Evolutionary conservation across 2,329 filamentous ascomycete species (phyloP).

Genomic region (Claviceps africana): DNA sequence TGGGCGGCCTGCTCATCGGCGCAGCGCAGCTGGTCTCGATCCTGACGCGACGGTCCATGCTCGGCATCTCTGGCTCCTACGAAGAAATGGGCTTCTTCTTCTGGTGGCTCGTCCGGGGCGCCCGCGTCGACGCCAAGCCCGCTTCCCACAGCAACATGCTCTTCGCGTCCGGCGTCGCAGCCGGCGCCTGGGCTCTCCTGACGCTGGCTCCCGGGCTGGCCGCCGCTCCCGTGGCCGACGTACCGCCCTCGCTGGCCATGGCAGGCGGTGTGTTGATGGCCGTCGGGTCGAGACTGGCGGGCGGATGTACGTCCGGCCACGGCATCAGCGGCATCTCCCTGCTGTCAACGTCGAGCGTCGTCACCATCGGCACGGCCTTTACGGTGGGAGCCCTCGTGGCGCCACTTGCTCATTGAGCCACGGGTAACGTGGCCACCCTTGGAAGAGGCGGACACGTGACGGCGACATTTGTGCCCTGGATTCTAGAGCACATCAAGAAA

Average conservation of each 20-base stretch:
- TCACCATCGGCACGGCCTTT: constrained; percentile 47
- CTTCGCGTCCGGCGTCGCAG: constrained; percentile 38
- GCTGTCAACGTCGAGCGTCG: constrained; percentile 45
- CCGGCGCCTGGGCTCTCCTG: constrained; percentile 29
- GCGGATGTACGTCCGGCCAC: constrained; percentile 56
- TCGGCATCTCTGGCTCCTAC: constrained; percentile 49
- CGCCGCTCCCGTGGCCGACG: constrained; percentile 13
- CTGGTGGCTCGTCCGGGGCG: constrained; percentile 26
- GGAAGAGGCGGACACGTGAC: too few relatives aligned
- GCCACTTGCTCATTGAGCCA: constrained; percentile 13
- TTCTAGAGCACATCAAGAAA: too few relatives aligned
- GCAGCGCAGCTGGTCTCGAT: constrained; percentile 43
- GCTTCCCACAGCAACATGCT: constrained; percentile 28
- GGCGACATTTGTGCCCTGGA: too few relatives aligned
- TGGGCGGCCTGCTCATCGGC: constrained; percentile 46
- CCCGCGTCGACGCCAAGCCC: constrained; percentile 12
- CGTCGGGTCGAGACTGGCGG: constrained; percentile 46
- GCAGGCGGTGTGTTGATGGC: constrained; percentile 43
- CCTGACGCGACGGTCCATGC: constrained; percentile 33
- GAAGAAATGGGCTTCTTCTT: constrained; percentile 45
- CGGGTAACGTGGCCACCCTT: too few relatives aligned
- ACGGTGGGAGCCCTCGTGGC: constrained; percentile 27
- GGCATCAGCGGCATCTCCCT: constrained; percentile 54
- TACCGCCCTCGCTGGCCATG: constrained; percentile 26
- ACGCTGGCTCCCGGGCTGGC: constrained; percentile 19